Evolutionary conservation across 768 basidiomycete species (phyloP).

Genomic region (Mycena filopes): DNA sequence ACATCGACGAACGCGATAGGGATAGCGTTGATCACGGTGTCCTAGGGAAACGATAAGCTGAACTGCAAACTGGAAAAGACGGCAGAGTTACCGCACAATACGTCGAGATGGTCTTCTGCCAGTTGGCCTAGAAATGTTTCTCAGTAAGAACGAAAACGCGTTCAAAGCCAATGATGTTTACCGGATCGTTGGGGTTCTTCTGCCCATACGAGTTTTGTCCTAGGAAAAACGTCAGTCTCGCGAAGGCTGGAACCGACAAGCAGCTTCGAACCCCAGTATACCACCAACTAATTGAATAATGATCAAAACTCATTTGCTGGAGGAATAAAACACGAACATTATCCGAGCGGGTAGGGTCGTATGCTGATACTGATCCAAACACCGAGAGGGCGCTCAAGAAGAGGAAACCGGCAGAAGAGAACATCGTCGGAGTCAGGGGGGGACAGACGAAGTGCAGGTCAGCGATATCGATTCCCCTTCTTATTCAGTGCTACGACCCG

Average conservation of each 20-base stretch:
- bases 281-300: conserved; percentile 30
- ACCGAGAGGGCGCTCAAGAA: conserved; percentile 23
- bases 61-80: neutral
- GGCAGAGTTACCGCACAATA: conserved; percentile 59
- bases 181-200: conserved; percentile 48
- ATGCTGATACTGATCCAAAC: too few species aligned
- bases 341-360: conserved; percentile 28
- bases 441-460: conserved; percentile 11
- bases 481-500: conserved; percentile 22
- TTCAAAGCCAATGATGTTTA: too few species aligned
- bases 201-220: conserved; percentile 73
- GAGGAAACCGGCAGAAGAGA: conserved; percentile 19
- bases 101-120: conserved; percentile 59
- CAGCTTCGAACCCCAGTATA: conserved; percentile 26
- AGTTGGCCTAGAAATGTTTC: too few species aligned
- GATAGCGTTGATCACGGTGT: conserved; percentile 23
- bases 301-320: neutral
- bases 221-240: conserved; percentile 18
- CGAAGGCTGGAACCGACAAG: neutral
- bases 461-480: neutral
- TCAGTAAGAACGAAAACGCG: too few species aligned
- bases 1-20: conserved; percentile 29
- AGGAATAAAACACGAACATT: conserved; percentile 21
- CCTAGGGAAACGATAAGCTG: neutral
- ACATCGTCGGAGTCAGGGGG: conserved; percentile 18